Evolutionary conservation across 2,329 filamentous ascomycete species (phyloP).

Genomic region (Fusarium guadeloupense): DNA sequence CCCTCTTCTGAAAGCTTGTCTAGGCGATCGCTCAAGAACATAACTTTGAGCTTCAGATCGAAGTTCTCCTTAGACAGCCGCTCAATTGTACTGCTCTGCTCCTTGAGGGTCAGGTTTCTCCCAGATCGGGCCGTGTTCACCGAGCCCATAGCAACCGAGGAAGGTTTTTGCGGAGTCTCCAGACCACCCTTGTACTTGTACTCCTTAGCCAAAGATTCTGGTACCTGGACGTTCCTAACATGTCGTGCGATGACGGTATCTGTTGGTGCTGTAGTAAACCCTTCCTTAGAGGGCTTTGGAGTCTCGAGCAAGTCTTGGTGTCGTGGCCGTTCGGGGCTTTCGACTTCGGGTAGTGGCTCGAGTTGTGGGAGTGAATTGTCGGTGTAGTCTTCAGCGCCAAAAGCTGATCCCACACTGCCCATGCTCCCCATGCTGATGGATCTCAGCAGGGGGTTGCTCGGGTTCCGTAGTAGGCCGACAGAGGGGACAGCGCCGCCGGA

Average conservation of each 20-base stretch:
- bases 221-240: constrained; percentile 89
- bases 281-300: constrained; percentile 68
- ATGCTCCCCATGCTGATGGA: constrained; percentile 90
- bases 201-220: constrained; percentile 85
- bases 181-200: constrained; percentile 80
- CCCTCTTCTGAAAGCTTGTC: constrained; percentile 95
- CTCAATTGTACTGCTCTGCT: constrained; percentile 97
- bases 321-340: constrained; percentile 52
- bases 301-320: constrained; percentile 69
- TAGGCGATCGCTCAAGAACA: constrained; percentile 92
- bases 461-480: constrained; percentile 58
- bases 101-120: constrained; percentile 87
- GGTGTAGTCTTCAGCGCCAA: constrained; percentile 67
- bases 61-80: constrained; percentile 98
- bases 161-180: constrained; percentile 64
- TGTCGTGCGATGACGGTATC: constrained; percentile 90
- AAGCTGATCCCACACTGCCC: constrained; percentile 81
- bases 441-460: constrained; percentile 70
- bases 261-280: constrained; percentile 71
- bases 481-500: constrained; percentile 78
- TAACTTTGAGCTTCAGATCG: constrained; percentile 95
- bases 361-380: constrained; percentile 57
- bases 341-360: constrained; percentile 60
- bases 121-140: constrained; percentile 64
- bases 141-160: constrained; percentile 58